Evolutionary conservation across 352 stramenopile genomes (phyloP), one percentile per base, ranked within the genome.

Genomic region (Globisporangium uncinulatum): DNA sequence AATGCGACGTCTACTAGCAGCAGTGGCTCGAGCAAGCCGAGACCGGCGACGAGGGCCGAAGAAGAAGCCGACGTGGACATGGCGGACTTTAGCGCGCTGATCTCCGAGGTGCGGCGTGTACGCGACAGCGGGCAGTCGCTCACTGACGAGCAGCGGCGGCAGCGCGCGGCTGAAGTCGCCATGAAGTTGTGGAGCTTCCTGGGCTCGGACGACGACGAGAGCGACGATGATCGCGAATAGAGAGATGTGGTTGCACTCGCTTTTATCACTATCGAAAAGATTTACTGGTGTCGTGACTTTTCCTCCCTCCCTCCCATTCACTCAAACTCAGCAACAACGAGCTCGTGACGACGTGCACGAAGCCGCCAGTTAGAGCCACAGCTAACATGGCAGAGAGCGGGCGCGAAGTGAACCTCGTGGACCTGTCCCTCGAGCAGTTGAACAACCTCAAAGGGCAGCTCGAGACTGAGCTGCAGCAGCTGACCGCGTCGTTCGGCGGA

Each of bases 391-490:
- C 74, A 51, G 70, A 83, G 29, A 57, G 57, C 43, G 57, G 57
- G 10, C 56, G 46, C 43, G 79, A 89, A 61, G 75, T 93, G 57
- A 93, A 87, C 67, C 67, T 93, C 31, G 78, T 90, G 69, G 75
- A 90, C 51, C 84, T 98, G 73, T 89, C 83, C 57, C 75, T 98
- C 34, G 92, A 98, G 65, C 88, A 98, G 82, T 80, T 98, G 15
- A 95, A 90, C 66, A 72, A 88, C 67, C 71, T 97, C 43, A 97
- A 97, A 73, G 73, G 85, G 5, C 87, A 97, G 69, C 65, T 92
- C 52, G 84, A 94, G 70, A 76, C 87, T 51, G 84, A 94, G 70
- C 63, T 92, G 24, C 76, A 94, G 69, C 78, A 92, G 63, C 66
- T 92, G 3, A 87, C 73, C 51, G 62, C 63, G 41, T 90, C 79